phyloP scores from a whole-genome alignment of 495 filamentous ascomycete genomes.

The Penicillium malachiteum region DNA sequence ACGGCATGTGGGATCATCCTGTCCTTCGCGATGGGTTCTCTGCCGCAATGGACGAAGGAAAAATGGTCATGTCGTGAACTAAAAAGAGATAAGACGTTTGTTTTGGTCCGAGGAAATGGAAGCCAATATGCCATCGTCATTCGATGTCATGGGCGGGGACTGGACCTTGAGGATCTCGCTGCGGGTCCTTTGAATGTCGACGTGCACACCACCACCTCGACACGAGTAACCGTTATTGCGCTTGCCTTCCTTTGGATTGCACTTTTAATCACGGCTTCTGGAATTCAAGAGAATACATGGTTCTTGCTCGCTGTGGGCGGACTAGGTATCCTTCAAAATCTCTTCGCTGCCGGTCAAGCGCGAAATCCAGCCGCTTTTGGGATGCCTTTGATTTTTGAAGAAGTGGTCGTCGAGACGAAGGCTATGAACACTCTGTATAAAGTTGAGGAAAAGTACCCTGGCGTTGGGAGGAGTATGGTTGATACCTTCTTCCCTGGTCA shows the following conservation, averaged over 20 bases:
- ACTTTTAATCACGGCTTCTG: too few relatives aligned
- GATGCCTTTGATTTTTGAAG: neutral
- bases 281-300: too few relatives aligned
- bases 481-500: neutral
- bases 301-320: too few relatives aligned
- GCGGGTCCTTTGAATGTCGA: neutral
- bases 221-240: too few relatives aligned
- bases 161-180: too few relatives aligned
- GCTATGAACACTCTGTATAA: neutral
- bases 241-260: too few relatives aligned
- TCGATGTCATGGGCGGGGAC: neutral
- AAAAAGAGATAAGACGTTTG: neutral
- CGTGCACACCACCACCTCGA: neutral
- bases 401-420: neutral
- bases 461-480: neutral
- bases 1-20: neutral
- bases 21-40: neutral
- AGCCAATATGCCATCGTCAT: neutral
- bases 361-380: neutral
- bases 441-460: neutral
- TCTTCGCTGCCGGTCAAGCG: too few relatives aligned
- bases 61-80: neutral
- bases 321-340: too few relatives aligned
- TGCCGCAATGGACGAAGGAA: neutral
- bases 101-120: neutral